Base-by-base conservation (phyloP, 257 asterid genomes). In the Ophiorrhiza pumila region DNA sequence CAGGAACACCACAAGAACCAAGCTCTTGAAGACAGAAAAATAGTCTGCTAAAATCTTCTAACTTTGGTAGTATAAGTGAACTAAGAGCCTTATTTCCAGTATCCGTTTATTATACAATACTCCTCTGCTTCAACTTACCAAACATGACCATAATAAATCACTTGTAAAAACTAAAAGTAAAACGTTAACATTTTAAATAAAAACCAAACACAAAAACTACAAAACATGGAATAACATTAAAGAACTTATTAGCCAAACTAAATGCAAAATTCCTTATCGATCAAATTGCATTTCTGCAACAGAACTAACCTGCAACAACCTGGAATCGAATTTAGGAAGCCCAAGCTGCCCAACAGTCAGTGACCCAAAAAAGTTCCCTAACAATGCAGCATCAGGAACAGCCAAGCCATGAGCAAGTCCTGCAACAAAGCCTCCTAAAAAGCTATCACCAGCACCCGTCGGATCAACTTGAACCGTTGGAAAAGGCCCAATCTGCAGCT, bases 401-500 rank as follows among this genome's bases (percentile, higher is more conserved):
- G 89, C 49, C 84, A 91, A 74, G 39, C 97, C 99, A 49, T 84
- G 86, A 25, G 79, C 84, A 42, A 92, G 82, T 62, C 99, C 99
- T 3, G 83, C 90, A 13, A 91, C 98, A 63, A 94, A 83, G 17
- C 99, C 99, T 7, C 97, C 99, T 34, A 94, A 84, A 35, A 91
- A 94, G 71, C 99, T 90, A 81, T 94, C 99, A 47, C 99, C 98
- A 17, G 99, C 98, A 2, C 99, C 99, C 0, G 99, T 94, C 7
- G 98, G 97, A 80, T 94, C 99, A 78, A 91, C 89, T 87, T 94
- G 97, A 68, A 86, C 78, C 0, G 96, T 77, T 3, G 87, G 84
- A 66, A 94, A 94, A 8, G 99, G 96, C 18, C 85, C 85, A 55
- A 94, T 76, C 79, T 76, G 80, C 86, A 84, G 87, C 85, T 86